Evolutionary conservation across 2,329 filamentous ascomycete species (phyloP), one percentile per base, ranked within the genome.

Genomic region (Diplocarpon rosae): DNA sequence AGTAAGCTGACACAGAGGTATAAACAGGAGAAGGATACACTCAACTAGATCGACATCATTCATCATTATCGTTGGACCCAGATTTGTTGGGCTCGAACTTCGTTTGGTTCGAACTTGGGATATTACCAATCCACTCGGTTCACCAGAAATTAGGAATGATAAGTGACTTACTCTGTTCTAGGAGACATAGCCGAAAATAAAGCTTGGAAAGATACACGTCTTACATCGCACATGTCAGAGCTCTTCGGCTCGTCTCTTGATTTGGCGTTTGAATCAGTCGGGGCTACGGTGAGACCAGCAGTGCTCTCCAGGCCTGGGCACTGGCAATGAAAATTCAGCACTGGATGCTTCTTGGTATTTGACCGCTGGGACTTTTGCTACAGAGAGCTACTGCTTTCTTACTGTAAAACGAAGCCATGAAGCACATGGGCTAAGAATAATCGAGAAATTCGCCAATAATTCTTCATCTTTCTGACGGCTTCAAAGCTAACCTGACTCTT

Each of bases 231-330:
- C 61, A 78, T 70, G 49, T 78, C 70, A 15, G 65, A 66, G 72
- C 71, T 76, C 43, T 72, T 64, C 1, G 73, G 72, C 48, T 77
- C 58, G 1, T 69, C 60, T 35, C 68, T 67, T 8, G 67, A 71
- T 2, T 70, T 72, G n/a, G 74, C 74, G 58, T 78, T 74, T 0
- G 75, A 75, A 54, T 78, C 74, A 1, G 73, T 76, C 3, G 78
- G 62, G 10, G 68, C 65, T 40, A 78, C 49, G 3, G 69, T 69
- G 46, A 74, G 70, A 32, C 53, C 50, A 2, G 39, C 16, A 9
- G 52, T 55, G 3, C 39, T 32, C 11, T 45, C 28, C 2, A 49
- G 37, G 5, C 53, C 38, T 6, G 59, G 57, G 45, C 58, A 60
- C 15, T 50, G 57, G 45, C 58, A 60, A 17, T 50, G 55, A 20